Conservation (phyloP, 2,329 filamentous ascomycete genomes). For the Fusarium kyushuense region DNA sequence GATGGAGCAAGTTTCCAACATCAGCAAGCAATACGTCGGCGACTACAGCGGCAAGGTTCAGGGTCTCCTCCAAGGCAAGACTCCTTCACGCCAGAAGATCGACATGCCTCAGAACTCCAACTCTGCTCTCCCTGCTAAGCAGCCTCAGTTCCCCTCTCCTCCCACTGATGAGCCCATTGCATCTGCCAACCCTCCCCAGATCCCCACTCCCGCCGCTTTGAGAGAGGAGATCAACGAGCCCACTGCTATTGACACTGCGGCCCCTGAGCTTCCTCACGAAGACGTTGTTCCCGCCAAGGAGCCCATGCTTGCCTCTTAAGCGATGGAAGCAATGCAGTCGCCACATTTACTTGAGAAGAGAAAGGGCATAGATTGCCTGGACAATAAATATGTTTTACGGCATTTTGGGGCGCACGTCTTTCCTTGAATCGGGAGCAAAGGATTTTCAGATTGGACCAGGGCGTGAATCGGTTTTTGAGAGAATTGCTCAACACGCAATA, state of each 20-base stretch:
- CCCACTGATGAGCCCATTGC: slow-evolving; percentile 54
- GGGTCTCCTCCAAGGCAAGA: slow-evolving; percentile 67
- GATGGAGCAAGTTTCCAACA: slow-evolving; percentile 70
- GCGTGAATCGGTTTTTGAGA: slow-evolving; percentile 44
- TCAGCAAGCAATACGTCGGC: slow-evolving; percentile 75
- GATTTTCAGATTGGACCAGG: slow-evolving; percentile 47
- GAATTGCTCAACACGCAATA: slow-evolving; percentile 47
- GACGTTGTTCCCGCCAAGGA: slow-evolving; percentile 38
- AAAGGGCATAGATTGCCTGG: slow-evolving; percentile 46
- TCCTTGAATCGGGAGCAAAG: slow-evolving; percentile 42
- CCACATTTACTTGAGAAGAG: slow-evolving; percentile 47
- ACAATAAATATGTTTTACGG: slow-evolving; percentile 46
- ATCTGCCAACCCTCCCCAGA: slow-evolving; percentile 31
- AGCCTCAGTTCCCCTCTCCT: slow-evolving; percentile 53
- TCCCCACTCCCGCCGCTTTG: slow-evolving; percentile 44
- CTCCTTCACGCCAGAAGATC: slow-evolving; percentile 57
- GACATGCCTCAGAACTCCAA: slow-evolving; percentile 51
- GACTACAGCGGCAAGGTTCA: slow-evolving; percentile 77
- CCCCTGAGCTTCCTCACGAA: slow-evolving; percentile 46
- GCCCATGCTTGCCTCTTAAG: slow-evolving; percentile 50
- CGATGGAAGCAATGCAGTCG: slow-evolving; percentile 41
- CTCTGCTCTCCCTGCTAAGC: slow-evolving; percentile 41
- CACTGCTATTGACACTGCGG: slow-evolving; percentile 45
- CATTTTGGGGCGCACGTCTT: slow-evolving; percentile 49
- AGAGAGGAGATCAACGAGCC: slow-evolving; percentile 41